A percentile compares a stretch with the other conserved stretches of the same genome.
These are phyloP conservation scores for Ganoderma boninense DNA, from an alignment of 1,284 basidiomycete genomes.

Conservation along the genomic window DNA sequence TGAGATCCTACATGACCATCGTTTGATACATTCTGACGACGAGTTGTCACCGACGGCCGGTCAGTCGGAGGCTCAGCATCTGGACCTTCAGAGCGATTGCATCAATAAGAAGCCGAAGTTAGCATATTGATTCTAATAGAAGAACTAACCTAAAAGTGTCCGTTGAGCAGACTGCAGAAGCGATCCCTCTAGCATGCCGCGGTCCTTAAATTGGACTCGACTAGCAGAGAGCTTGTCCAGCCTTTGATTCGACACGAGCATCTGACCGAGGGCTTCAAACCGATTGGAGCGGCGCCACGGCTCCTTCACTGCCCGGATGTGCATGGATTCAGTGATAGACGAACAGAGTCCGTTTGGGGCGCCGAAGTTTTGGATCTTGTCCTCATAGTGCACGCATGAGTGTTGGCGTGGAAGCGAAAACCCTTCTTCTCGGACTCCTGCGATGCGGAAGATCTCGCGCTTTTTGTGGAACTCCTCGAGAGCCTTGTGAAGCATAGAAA, in stretches of 20 bases:
- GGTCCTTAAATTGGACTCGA: slow-evolving; percentile 10
- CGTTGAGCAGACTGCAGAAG: not conserved
- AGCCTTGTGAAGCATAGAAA: not conserved
- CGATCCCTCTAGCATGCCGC: slow-evolving; percentile 17
- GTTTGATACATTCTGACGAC: not conserved
- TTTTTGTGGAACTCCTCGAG: not conserved
- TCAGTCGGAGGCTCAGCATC: not conserved
- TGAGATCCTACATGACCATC: not conserved
- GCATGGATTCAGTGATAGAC: slow-evolving; percentile 33
- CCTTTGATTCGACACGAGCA: slow-evolving; percentile 29
- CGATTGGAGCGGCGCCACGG: slow-evolving; percentile 33
- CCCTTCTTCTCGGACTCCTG: slow-evolving; percentile 15
- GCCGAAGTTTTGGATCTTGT: slow-evolving; percentile 24
- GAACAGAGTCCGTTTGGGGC: slow-evolving; percentile 31
- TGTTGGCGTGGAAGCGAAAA: slow-evolving; percentile 32
- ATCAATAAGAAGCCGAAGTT: not conserved
- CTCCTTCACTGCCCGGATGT: slow-evolving; percentile 35
- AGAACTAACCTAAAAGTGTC: not conserved
- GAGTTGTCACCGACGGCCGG: not conserved
- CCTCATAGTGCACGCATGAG: slow-evolving; percentile 19
- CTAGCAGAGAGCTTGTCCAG: slow-evolving; percentile 24
- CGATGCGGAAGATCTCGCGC: not conserved
- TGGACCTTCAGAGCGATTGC: not conserved
- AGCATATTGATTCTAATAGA: no score
- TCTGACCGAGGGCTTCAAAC: slow-evolving; percentile 27